Evolutionary conservation across 2,329 filamentous ascomycete species (phyloP).

Genomic region (Ceratocystis destructans): DNA sequence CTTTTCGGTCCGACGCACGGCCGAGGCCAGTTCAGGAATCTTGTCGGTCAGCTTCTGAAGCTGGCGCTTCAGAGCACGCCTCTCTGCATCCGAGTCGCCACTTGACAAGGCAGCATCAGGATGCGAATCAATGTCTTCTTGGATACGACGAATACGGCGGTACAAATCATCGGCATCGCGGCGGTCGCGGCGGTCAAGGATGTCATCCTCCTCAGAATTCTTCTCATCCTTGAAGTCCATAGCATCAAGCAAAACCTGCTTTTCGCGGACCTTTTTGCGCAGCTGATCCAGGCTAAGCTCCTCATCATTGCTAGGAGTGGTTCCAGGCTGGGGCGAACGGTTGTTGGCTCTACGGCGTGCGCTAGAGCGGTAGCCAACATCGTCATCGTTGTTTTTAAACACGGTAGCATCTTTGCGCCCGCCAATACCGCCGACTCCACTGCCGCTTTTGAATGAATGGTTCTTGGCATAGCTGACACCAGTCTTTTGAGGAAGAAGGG

Average conservation of each 20-base stretch:
- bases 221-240: constrained; percentile 95
- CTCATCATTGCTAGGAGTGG: constrained; percentile 48
- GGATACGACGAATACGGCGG: constrained; percentile 75
- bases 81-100: constrained; percentile 76
- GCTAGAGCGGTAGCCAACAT: constrained; percentile 83
- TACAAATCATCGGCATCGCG: constrained; percentile 91
- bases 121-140: constrained; percentile 88
- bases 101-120: constrained; percentile 57
- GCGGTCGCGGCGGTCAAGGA: constrained; percentile 76
- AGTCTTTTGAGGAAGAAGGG: constrained; percentile 84
- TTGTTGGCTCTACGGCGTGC: constrained; percentile 74
- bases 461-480: constrained; percentile 97
- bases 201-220: constrained; percentile 77
- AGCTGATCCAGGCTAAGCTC: constrained; percentile 78
- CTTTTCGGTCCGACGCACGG: constrained; percentile 80
- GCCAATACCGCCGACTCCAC: constrained; percentile 40
- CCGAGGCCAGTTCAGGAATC: constrained; percentile 79
- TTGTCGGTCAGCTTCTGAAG: constrained; percentile 79
- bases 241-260: constrained; percentile 84
- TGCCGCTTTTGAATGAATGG: constrained; percentile 61
- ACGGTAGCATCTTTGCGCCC: constrained; percentile 88
- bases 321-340: constrained; percentile 62
- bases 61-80: constrained; percentile 73
- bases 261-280: constrained; percentile 83
- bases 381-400: constrained; percentile 91